Percentiles rank a stretch among this genome's conserved stretches.
phyloP scores from a whole-genome alignment of 257 asterid genomes.

The Nicotiana paniculata region DNA sequence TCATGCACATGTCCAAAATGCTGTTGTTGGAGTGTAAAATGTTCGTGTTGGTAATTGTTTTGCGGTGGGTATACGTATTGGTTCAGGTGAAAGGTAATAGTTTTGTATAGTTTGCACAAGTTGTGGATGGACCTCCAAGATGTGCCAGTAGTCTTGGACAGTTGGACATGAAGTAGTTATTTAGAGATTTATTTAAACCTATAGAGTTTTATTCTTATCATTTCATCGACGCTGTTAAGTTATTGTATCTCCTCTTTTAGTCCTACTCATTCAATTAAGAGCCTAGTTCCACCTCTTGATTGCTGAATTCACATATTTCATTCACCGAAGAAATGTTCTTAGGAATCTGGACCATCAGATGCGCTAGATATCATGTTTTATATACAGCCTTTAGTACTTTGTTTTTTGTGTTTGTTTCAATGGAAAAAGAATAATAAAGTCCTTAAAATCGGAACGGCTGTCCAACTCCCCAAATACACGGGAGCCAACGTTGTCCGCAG shows the following conservation, averaged over 20 bases:
- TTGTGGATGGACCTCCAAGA: slow-evolving; percentile 14
- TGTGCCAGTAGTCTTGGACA: slow-evolving; percentile 20
- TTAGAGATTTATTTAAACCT: slow-evolving; percentile 8
- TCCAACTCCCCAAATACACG: too few relatives aligned
- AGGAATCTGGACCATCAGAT: neutral
- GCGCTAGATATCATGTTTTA: neutral
- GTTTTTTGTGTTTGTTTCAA: too few relatives aligned
- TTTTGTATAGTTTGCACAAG: slow-evolving; percentile 51
- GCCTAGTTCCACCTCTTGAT: neutral
- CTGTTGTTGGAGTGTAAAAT: slow-evolving; percentile 22
- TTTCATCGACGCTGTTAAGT: neutral
- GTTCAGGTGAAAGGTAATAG: slow-evolving; percentile 14
- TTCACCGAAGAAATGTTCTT: neutral
- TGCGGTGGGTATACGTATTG: slow-evolving; percentile 31
- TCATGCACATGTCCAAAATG: slow-evolving; percentile 28
- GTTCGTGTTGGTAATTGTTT: slow-evolving; percentile 26
- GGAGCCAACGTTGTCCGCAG: too few relatives aligned
- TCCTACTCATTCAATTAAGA: neutral
- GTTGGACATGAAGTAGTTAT: slow-evolving; percentile 17
- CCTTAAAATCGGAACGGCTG: too few relatives aligned
- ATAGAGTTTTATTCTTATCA: slow-evolving; percentile 11
- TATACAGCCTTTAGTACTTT: neutral
- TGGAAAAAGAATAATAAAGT: too few relatives aligned
- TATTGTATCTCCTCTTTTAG: neutral
- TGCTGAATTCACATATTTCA: neutral